Evolutionary conservation across 257 asterid genomes (phyloP).

Genomic region (Thymus quinquecostatus): DNA sequence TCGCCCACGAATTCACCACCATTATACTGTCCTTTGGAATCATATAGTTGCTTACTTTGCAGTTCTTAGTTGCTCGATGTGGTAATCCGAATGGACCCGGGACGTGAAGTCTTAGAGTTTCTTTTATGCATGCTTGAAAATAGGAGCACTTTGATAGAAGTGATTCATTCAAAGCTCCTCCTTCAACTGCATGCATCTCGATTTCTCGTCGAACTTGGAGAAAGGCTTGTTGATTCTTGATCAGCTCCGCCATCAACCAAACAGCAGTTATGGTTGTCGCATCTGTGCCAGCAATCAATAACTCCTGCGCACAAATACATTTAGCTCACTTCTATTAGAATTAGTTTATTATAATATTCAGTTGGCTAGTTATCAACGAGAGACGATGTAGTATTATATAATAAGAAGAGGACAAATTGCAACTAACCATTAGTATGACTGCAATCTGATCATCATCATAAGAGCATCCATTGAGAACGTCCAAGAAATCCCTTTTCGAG

Average conservation of each 20-base stretch:
- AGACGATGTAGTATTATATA: no score
- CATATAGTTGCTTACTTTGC: constrained; percentile 11
- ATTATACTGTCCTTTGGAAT: constrained; percentile 33
- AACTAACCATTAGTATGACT: no score
- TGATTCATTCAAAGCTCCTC: not conserved
- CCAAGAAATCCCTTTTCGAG: no score
- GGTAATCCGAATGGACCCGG: constrained; percentile 31
- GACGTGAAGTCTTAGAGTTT: constrained; percentile 26
- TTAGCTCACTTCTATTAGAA: no score
- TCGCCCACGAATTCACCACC: constrained; percentile 35
- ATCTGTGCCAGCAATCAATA: constrained; percentile 12
- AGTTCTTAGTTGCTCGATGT: constrained; percentile 31
- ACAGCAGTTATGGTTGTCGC: not conserved
- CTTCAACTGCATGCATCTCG: not conserved
- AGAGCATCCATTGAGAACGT: no score
- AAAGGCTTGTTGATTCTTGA: not conserved
- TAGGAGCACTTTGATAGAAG: not conserved
- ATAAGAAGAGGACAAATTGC: no score
- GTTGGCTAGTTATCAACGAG: no score
- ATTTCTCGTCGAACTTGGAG: not conserved
- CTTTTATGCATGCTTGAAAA: not conserved
- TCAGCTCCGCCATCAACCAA: constrained; percentile 26
- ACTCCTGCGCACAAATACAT: not conserved
- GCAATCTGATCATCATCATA: no score
- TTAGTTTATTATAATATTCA: no score